Base-by-base conservation (phyloP, 495 filamentous ascomycete genomes). In the Xylaria telfairii region DNA sequence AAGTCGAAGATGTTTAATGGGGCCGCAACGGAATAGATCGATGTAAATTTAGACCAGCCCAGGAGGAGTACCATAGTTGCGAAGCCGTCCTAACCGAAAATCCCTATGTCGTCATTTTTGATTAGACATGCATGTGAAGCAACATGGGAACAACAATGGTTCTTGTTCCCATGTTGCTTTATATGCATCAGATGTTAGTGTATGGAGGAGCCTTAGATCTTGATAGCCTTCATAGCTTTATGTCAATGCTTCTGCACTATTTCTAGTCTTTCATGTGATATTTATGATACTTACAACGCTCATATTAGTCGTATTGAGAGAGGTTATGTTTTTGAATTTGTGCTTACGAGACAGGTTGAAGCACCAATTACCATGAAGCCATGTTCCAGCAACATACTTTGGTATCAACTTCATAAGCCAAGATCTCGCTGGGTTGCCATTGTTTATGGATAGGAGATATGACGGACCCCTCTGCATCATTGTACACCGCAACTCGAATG, bases 401-500 rank as follows among this genome's bases (percentile, higher is more conserved):
- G 71, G 67, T 65, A 89, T 78, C 24, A 86, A 64, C 59, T 81
- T 83, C n/a, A 56, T 44, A 0, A 84, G 72, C 2, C 82, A 75
- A 47, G 85, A 71, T 10, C 85, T 86, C 60, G 82, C 79, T 47
- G 89, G 64, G 8, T 68, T 79, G 57, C 75, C 70, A 42, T 69
- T 56, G 0, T 85, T 85, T 12, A 87, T 71, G 19, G 86, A 81
- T 13, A 90, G 67, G 60, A 93, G 82, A 73, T 92, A 90, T 8
- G 78, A 75, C 5, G 88, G 88, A 47, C 81, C 86, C 24, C 88
- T 82, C 75, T 90, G 88, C 30, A 90, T 79, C 82, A 89, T 87
- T 7, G 87, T 89, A 0, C n/a, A n/a, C n/a, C n/a, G n/a, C n/a
- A n/a, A n/a, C n/a, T n/a, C n/a, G n/a, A n/a, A n/a, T n/a, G n/a